Evolutionary conservation across 305 asterid species (phyloP), one percentile per base, ranked within the genome.

Genomic region (Nicotiana rustica): DNA sequence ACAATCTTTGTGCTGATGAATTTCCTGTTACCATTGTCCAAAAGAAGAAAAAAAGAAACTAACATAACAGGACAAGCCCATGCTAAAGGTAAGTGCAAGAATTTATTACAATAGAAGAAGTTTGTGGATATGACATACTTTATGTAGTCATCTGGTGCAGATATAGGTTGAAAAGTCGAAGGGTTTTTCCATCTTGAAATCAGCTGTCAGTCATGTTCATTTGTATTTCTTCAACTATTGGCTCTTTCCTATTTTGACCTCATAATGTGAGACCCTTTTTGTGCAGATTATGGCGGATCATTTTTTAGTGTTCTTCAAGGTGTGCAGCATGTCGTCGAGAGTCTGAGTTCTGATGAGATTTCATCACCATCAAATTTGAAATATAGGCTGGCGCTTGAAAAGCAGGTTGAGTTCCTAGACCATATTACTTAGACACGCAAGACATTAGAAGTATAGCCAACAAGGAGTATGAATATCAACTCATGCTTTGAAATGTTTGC

Each of bases 311-410:
- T 95, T 65, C 87, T 95, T 84, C 93, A 91, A 87, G 92, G 97
- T 69, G 92, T 93, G 86, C 93, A 86, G 91, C 92, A 91, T 83
- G 89, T 92, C 44, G 86, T 90, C 68, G 99, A 94, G 90, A 95
- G 89, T 92, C 90, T 91, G 77, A 91, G 89, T 86, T 87, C 97
- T 31, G 95, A 90, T 85, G 91, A 89, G 88, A 90, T 94, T 78
- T 91, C 94, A 31, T 89, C 85, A 36, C 97, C 97, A 82, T 93
- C 98, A 81, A 92, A 92, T 89, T 93, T 93, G 81, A 94, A 90
- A 88, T 95, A 95, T 82, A 85, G 91, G 92, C 84, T 93, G 83
- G 97, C 98, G 38, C 97, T 95, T 82, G 98, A 94, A 88, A 95
- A 92, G 88, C 99, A 95, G 98, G 99, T 93, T 75, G 65, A 52